Evolutionary conservation across 2,329 filamentous ascomycete genomes (phyloP).

Genomic region (Trichophyton benhamiae): DNA sequence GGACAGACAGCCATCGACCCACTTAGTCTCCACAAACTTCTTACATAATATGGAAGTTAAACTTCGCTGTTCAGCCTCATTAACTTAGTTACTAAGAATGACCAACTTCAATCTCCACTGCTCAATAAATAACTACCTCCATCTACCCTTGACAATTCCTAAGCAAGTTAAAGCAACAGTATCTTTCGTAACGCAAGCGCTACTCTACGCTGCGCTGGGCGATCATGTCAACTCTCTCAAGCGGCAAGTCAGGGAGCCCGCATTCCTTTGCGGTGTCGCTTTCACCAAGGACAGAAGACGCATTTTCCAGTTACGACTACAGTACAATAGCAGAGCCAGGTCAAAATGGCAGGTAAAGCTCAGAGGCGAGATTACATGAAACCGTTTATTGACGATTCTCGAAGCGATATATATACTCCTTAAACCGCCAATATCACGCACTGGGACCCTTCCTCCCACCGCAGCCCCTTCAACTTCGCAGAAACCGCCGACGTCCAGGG

Average conservation of each 20-base stretch:
- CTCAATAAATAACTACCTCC: too few species aligned
- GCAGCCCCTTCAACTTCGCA: slow-evolving; percentile 43
- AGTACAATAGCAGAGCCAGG: slow-evolving; percentile 49
- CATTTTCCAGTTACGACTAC: too few species aligned
- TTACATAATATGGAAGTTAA: too few species aligned
- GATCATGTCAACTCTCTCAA: not conserved
- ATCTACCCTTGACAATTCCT: too few species aligned
- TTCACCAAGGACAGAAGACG: not conserved
- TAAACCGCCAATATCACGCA: slow-evolving; percentile 53
- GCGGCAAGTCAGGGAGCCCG: not conserved
- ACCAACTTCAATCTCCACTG: too few species aligned
- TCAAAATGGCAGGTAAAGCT: slow-evolving; percentile 51
- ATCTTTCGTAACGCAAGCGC: too few species aligned
- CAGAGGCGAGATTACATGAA: slow-evolving; percentile 15
- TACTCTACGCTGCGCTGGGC: too few species aligned
- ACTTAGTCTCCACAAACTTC: too few species aligned
- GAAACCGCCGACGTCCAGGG: slow-evolving; percentile 51
- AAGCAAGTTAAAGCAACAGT: too few species aligned
- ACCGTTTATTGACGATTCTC: slow-evolving; percentile 1
- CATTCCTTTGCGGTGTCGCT: not conserved
- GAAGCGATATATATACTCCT: slow-evolving; percentile 71
- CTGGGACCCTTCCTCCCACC: slow-evolving; percentile 48
- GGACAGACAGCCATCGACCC: too few species aligned
- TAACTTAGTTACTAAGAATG: too few species aligned
- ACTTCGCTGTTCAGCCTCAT: too few species aligned